Conservation (phyloP, 2,329 filamentous ascomycete genomes). For the Botrytis aclada region DNA sequence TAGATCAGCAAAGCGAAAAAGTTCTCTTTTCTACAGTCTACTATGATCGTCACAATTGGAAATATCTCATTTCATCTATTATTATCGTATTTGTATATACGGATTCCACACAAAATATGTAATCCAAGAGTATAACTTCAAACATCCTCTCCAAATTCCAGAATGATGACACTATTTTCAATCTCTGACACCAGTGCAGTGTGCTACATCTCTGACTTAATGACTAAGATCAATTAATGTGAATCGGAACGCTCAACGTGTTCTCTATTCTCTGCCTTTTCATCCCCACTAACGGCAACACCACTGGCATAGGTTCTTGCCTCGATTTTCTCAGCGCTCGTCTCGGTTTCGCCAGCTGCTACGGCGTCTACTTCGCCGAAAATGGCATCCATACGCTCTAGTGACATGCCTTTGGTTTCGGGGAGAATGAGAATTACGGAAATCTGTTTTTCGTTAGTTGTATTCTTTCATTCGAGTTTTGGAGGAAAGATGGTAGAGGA, state of each 20-base stretch:
- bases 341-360: conserved; percentile 35
- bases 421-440: conserved; percentile 52
- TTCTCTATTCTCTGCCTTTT: background rate
- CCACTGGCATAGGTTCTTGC: conserved; percentile 11
- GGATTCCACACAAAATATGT: background rate
- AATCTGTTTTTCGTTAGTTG: conserved; percentile 24
- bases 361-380: conserved; percentile 43
- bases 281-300: background rate
- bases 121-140: background rate
- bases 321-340: conserved; percentile 33
- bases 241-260: background rate
- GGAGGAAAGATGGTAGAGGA: background rate
- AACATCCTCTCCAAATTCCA: background rate
- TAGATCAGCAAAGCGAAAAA: background rate
- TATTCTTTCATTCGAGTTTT: background rate
- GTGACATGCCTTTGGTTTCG: conserved; percentile 51
- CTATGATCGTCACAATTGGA: background rate
- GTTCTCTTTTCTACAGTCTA: background rate
- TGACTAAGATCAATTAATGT: background rate
- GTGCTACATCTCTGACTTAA: background rate
- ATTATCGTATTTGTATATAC: background rate
- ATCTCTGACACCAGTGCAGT: background rate
- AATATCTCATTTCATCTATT: background rate
- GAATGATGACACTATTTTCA: background rate
- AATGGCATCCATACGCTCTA: conserved; percentile 53